Percentiles rank a stretch among this genome's conserved stretches.
These are phyloP conservation scores for Tieghemostelium lacteum DNA, from an alignment of 78 protist species.

Conservation along the genomic window DNA sequence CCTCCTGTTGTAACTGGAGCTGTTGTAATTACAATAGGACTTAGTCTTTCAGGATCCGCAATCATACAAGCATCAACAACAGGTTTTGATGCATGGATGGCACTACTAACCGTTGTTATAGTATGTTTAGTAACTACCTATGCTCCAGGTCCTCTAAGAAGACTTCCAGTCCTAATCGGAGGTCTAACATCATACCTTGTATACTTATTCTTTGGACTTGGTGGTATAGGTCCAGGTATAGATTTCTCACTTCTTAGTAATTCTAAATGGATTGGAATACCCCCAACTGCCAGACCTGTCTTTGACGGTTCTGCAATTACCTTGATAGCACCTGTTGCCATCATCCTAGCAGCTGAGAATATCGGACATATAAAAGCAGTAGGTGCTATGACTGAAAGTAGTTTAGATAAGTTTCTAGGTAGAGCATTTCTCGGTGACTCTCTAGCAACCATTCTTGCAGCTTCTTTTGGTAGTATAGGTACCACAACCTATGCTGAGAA, in stretches of 20 bases:
- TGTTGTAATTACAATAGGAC: slow-evolving; percentile 14
- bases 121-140: not conserved
- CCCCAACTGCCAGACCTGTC: not conserved
- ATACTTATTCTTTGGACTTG: slow-evolving; percentile 15
- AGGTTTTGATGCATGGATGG: slow-evolving; percentile 56
- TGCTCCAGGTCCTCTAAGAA: slow-evolving; percentile 37
- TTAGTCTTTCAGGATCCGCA: slow-evolving; percentile 5
- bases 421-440: slow-evolving; percentile 41
- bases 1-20: slow-evolving; percentile 49
- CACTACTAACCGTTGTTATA: not conserved
- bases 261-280: slow-evolving; percentile 29
- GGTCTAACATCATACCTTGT: slow-evolving; percentile 4
- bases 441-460: slow-evolving; percentile 21
- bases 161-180: slow-evolving; percentile 38
- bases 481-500: slow-evolving; percentile 48
- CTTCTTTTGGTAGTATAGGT: slow-evolving; percentile 14
- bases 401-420: slow-evolving; percentile 11
- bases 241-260: not conserved
- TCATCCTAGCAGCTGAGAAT: slow-evolving; percentile 32
- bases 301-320: slow-evolving; percentile 8
- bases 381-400: slow-evolving; percentile 10
- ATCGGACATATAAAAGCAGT: slow-evolving; percentile 52
- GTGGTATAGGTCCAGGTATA: slow-evolving; percentile 54
- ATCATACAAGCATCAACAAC: not conserved
- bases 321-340: slow-evolving; percentile 26